Evolutionary conservation across 1,284 basidiomycete genomes (phyloP), one percentile per base, ranked within the genome.

Genomic region (Dichomitus squalens): DNA sequence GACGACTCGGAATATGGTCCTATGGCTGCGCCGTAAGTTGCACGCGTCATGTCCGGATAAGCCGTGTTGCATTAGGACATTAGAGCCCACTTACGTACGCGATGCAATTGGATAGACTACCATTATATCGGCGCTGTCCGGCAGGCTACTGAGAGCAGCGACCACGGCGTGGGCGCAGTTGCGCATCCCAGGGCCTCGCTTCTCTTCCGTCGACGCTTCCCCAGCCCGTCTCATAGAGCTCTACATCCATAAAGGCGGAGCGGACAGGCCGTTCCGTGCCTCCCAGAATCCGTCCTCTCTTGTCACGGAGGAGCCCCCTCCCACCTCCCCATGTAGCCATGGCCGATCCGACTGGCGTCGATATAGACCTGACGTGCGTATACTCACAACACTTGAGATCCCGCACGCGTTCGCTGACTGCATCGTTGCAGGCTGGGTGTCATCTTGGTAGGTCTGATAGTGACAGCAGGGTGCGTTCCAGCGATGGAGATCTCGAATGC

Each of bases 261-360:
- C n/a, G n/a, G n/a, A n/a, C n/a, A n/a, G 27, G 34, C 53, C 39
- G 46, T 31, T 34, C 5, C 18, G 23, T 39, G 47, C 41, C 46
- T 49, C 53, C 20, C 47, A 43, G 47, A 33, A 33, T n/a, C 41
- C 18, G 33, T 36, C 33, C 44, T 54, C 18, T 31, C 35, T 43
- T 35, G 35, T 49, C 40, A 20, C 47, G 29, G 23, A 44, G 31
- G 33, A 27, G 21, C 39, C 34, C 36, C 27, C n/a, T 38, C 34
- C 47, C 27, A 38, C 21, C 31, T 20, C 38, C 53, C 46, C 21
- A 55, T 55, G 53, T 49, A 49, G 53, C 53, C 47, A 55, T 55
- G 53, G 33, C 16, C 33, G 39, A 49, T 34, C 36, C 38, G 5
- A 23, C 14, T 48, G 46, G 27, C 31, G 21, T n/a, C 16, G 20